Evolutionary conservation across 768 basidiomycete species (phyloP).

Genomic region (Pleurotus pulmonarius): DNA sequence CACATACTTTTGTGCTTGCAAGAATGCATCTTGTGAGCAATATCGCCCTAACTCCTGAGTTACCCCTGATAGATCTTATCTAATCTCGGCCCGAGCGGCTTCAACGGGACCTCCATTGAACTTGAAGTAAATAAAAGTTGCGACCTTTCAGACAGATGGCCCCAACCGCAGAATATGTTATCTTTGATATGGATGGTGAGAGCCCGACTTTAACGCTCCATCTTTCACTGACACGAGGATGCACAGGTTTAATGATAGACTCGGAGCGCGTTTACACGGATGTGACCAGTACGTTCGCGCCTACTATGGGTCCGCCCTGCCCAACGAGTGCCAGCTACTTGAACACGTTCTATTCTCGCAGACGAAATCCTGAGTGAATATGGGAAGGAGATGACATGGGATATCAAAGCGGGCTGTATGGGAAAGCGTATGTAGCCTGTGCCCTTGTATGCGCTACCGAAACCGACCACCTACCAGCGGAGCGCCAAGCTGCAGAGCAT

Average conservation of each 20-base stretch:
- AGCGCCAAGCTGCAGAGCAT: conserved; percentile 57
- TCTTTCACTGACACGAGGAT: background rate
- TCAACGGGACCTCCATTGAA: too few species aligned
- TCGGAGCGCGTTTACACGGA: conserved; percentile 74
- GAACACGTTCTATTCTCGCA: conserved; percentile 18
- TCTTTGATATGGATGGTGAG: conserved; percentile 75
- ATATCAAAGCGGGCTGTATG: conserved; percentile 87
- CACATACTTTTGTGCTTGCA: too few species aligned
- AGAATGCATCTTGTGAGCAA: too few species aligned
- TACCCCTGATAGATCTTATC: too few species aligned
- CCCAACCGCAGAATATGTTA: conserved; percentile 50
- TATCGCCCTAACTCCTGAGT: too few species aligned
- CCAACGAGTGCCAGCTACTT: background rate
- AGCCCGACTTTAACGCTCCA: background rate
- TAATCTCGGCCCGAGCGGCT: too few species aligned
- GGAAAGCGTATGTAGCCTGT: conserved; percentile 58
- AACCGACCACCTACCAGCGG: conserved; percentile 40
- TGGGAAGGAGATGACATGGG: conserved; percentile 82
- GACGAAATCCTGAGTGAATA: conserved; percentile 71
- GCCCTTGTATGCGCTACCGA: background rate
- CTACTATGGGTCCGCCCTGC: background rate
- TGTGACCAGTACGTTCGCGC: conserved; percentile 60
- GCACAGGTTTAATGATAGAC: conserved; percentile 67
- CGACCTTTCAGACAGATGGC: too few species aligned
- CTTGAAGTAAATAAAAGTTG: too few species aligned